These are phyloP conservation scores for Flueggea neowawraea DNA, from an alignment of 441 rosid genomes.

Conservation along the genomic window DNA sequence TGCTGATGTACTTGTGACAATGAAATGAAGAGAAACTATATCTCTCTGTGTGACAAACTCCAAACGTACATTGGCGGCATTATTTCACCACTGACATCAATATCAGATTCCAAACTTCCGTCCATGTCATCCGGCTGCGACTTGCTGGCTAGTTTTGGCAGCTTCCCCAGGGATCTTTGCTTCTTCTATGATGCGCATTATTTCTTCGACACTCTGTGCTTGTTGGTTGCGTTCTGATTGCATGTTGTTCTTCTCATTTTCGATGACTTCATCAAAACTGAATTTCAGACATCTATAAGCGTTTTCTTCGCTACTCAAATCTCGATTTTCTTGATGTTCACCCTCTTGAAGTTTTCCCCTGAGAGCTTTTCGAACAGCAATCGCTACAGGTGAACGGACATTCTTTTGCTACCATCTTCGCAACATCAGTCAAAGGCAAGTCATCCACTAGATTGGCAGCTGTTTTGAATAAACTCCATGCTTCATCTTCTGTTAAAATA, in stretches of 20 bases:
- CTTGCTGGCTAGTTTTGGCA: slow-evolving; percentile 26
- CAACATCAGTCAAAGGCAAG: background rate
- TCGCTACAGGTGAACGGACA: slow-evolving; percentile 15
- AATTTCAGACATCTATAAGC: slow-evolving; percentile 11
- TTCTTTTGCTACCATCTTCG: slow-evolving; percentile 4
- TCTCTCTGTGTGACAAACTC: too few species aligned
- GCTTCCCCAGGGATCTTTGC: slow-evolving; percentile 37
- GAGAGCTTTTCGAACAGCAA: slow-evolving; percentile 10
- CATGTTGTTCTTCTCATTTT: too few species aligned
- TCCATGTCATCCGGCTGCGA: slow-evolving; percentile 34
- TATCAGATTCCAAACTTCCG: slow-evolving; percentile 44
- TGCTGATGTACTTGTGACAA: too few species aligned
- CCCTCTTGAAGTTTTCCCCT: slow-evolving; percentile 11
- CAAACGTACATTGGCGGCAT: too few species aligned
- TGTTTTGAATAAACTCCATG: slow-evolving; percentile 12
- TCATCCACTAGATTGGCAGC: background rate
- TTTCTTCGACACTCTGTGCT: slow-evolving; percentile 52
- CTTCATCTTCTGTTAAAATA: slow-evolving; percentile 8
- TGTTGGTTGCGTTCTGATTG: slow-evolving; percentile 32
- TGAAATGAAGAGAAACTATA: too few species aligned
- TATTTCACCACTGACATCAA: slow-evolving; percentile 42
- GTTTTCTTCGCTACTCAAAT: slow-evolving; percentile 3
- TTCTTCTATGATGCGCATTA: slow-evolving; percentile 52
- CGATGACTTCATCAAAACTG: slow-evolving; percentile 18
- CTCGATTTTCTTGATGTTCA: background rate